Evolutionary conservation across 2,329 filamentous ascomycete genomes (phyloP).

Genomic region (Cercospora sesami): DNA sequence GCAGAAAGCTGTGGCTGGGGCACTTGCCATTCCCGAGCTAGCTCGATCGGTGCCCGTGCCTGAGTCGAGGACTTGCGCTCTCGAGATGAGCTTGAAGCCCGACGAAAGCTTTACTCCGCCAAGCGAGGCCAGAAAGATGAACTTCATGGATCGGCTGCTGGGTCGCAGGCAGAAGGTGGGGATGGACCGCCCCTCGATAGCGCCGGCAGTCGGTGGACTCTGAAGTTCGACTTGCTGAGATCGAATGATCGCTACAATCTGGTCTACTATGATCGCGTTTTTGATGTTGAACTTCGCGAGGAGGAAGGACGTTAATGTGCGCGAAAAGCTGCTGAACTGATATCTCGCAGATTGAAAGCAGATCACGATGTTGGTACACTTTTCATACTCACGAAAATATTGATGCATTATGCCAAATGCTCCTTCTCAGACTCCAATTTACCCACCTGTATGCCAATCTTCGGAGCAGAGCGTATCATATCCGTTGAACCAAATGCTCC

Average conservation of each 20-base stretch:
- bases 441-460: not conserved
- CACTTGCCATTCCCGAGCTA: conserved; percentile 30
- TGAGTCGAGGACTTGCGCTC: conserved; percentile 15
- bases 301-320: not conserved
- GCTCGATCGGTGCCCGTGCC: conserved; percentile 23
- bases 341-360: conserved; percentile 6
- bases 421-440: not conserved
- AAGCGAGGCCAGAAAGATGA: conserved; percentile 32
- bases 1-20: conserved; percentile 32
- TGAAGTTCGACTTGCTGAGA: not conserved
- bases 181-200: not conserved
- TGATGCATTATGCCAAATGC: conserved; percentile 4
- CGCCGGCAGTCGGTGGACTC: not conserved
- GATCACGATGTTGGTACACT: conserved; percentile 8
- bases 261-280: not conserved
- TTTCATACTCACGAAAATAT: conserved; percentile 14
- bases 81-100: conserved; percentile 28
- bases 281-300: not conserved
- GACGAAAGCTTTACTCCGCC: conserved; percentile 9
- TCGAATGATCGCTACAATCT: not conserved
- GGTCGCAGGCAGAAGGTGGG: conserved; percentile 32
- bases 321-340: not conserved
- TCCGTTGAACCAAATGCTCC: conserved; percentile 2
- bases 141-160: conserved; percentile 40
- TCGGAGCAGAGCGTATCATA: not conserved